Conservation (phyloP, 2,329 filamentous ascomycete genomes). For the Pseudogymnoascus sp. region DNA sequence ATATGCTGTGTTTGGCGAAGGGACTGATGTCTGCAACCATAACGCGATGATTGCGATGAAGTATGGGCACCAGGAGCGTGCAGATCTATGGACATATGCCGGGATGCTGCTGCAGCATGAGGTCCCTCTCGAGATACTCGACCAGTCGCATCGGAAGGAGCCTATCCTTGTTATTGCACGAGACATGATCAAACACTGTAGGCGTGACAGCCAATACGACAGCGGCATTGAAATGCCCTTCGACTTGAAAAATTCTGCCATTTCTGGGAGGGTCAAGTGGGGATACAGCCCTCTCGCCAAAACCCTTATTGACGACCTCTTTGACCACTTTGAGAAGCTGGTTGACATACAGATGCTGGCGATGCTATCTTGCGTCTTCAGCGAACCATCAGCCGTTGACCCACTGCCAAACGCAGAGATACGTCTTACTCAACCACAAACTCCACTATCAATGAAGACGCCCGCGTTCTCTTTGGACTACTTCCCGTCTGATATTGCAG, state of each 20-base stretch:
- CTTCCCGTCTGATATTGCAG: conserved; percentile 48
- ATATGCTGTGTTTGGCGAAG: conserved; percentile 78
- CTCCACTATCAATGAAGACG: conserved; percentile 55
- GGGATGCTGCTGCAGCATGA: conserved; percentile 69
- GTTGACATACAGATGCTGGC: conserved; percentile 63
- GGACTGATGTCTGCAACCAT: conserved; percentile 70
- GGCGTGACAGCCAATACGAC: conserved; percentile 35
- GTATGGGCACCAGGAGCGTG: conserved; percentile 61
- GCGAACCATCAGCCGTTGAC: conserved; percentile 47
- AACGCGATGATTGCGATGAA: conserved; percentile 72
- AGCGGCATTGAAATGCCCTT: conserved; percentile 40
- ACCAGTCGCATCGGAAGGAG: conserved; percentile 44
- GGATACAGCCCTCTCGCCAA: conserved; percentile 55
- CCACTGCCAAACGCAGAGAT: conserved; percentile 49
- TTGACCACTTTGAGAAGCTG: conserved; percentile 52
- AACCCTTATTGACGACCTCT: conserved; percentile 52
- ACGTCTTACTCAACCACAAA: conserved; percentile 48
- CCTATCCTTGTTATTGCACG: conserved; percentile 57
- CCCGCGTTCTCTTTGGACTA: conserved; percentile 60
- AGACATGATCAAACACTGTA: conserved; percentile 41
- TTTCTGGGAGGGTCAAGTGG: conserved; percentile 59
- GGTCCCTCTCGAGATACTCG: conserved; percentile 59
- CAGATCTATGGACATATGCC: conserved; percentile 75
- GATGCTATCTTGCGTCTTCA: conserved; percentile 63
- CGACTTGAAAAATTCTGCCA: conserved; percentile 27